phyloP scores from a whole-genome alignment of 169 alveolate species.

The Theileria luwenshuni region DNA sequence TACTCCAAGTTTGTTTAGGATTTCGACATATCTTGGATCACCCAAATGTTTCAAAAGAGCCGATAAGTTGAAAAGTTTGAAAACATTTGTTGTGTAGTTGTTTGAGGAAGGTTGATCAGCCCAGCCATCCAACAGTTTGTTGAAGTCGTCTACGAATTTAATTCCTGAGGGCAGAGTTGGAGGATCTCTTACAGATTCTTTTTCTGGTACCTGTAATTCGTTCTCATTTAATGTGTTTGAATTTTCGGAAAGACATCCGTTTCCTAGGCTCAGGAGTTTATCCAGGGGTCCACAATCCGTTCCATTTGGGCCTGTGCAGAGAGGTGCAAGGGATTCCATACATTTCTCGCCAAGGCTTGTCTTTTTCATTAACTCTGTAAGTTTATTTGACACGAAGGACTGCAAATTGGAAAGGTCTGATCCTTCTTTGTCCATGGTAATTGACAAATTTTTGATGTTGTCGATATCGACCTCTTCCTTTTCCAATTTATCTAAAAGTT shows the following conservation, averaged over 20 bases:
- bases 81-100: slow-evolving; percentile 27
- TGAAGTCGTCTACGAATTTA: slow-evolving; percentile 59
- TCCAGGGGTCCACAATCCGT: slow-evolving; percentile 22
- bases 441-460: slow-evolving; percentile 9
- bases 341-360: slow-evolving; percentile 41
- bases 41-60: slow-evolving; percentile 65
- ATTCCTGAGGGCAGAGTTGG: slow-evolving; percentile 70
- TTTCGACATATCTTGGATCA: slow-evolving; percentile 51
- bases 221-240: slow-evolving; percentile 17
- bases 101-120: slow-evolving; percentile 16
- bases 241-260: slow-evolving; percentile 8
- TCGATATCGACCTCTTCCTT: slow-evolving; percentile 22
- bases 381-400: slow-evolving; percentile 33
- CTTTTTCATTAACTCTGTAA: slow-evolving; percentile 35
- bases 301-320: slow-evolving; percentile 9
- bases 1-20: slow-evolving; percentile 32
- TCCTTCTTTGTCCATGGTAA: slow-evolving; percentile 32
- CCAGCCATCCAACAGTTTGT: slow-evolving; percentile 59
- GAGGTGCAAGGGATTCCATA: slow-evolving; percentile 31
- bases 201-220: slow-evolving; percentile 50
- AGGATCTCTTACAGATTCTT: slow-evolving; percentile 26
- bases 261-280: slow-evolving; percentile 30
- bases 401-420: slow-evolving; percentile 44
- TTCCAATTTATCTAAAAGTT: slow-evolving; percentile 7
- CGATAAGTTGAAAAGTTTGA: slow-evolving; percentile 56